Percentiles rank a stretch among this genome's conserved stretches.
Evolutionary conservation across 1,139 yeast genomes (phyloP).

Genomic region (Scheffersomyces segobiensis): DNA sequence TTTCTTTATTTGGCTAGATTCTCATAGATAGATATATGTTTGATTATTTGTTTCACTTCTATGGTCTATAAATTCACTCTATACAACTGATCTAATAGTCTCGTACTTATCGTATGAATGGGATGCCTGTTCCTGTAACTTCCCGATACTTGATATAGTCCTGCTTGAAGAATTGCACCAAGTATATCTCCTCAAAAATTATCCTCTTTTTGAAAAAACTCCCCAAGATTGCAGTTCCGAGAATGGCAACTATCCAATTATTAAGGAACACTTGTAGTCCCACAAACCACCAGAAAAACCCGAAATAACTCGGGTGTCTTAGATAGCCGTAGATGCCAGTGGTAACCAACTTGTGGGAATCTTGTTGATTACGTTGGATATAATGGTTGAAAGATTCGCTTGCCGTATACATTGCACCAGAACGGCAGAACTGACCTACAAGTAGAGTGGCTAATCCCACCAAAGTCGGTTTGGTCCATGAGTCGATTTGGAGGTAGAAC

Average conservation of each 20-base stretch:
- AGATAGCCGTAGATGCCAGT: slow-evolving; percentile 64
- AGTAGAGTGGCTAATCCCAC: slow-evolving; percentile 51
- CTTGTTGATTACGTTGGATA: slow-evolving; percentile 50
- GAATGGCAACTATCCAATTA: slow-evolving; percentile 49
- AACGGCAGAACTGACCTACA: slow-evolving; percentile 66
- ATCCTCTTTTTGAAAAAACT: slow-evolving; percentile 70
- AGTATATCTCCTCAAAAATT: slow-evolving; percentile 62
- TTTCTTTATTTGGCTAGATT: background rate
- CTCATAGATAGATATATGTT: background rate
- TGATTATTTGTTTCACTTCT: background rate
- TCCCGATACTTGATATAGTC: slow-evolving; percentile 56
- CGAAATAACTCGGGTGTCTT: slow-evolving; percentile 91
- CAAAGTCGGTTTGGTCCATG: background rate
- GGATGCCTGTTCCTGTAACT: slow-evolving; percentile 60
- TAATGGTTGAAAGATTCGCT: slow-evolving; percentile 85
- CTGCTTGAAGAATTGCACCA: slow-evolving; percentile 68
- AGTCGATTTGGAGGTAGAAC: background rate
- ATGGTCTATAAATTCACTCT: background rate
- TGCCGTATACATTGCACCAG: slow-evolving; percentile 85
- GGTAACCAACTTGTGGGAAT: slow-evolving; percentile 67
- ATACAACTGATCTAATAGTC: background rate
- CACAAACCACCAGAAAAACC: slow-evolving; percentile 91
- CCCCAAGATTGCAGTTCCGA: slow-evolving; percentile 55
- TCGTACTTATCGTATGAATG: slow-evolving; percentile 42
- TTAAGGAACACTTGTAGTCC: slow-evolving; percentile 75